Evolutionary conservation across 176 grass and related monocot species (phyloP).

Genomic region (Zea mays): DNA sequence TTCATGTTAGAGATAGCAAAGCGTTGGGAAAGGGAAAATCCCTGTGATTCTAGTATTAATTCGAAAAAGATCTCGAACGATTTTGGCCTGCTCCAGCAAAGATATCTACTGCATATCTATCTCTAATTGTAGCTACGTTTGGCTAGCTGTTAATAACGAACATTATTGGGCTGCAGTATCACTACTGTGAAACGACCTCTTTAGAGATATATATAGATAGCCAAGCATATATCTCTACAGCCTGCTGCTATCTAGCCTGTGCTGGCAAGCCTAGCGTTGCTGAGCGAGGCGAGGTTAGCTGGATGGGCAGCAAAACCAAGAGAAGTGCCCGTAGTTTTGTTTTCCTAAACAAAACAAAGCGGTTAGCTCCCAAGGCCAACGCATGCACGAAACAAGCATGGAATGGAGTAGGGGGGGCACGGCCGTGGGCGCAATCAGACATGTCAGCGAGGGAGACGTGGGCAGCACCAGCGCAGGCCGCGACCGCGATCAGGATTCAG

Average conservation of each 20-base stretch:
- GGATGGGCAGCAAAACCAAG: neutral
- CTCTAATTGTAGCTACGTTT: neutral
- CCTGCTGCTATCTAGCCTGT: neutral
- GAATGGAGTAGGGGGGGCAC: neutral
- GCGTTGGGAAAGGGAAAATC: too few relatives aligned
- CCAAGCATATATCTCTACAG: too few relatives aligned
- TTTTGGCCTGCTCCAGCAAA: too few relatives aligned
- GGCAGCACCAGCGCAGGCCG: constrained; percentile 37
- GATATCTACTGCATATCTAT: neutral
- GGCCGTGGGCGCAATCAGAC: constrained; percentile 27
- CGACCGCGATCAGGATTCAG: constrained; percentile 14
- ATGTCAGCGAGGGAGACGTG: constrained; percentile 54
- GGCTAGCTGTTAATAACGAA: neutral
- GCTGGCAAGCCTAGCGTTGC: neutral
- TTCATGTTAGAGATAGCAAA: too few relatives aligned
- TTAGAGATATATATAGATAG: neutral
- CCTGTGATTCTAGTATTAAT: too few relatives aligned
- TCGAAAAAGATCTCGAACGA: too few relatives aligned
- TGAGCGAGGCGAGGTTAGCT: neutral
- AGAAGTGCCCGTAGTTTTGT: neutral
- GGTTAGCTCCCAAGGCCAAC: neutral
- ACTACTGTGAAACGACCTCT: neutral
- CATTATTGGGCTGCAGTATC: too few relatives aligned
- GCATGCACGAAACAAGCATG: too few relatives aligned
- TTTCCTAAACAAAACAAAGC: neutral